Conservation (phyloP, 768 basidiomycete species). For the Pulveroboletus ravenelii region DNA sequence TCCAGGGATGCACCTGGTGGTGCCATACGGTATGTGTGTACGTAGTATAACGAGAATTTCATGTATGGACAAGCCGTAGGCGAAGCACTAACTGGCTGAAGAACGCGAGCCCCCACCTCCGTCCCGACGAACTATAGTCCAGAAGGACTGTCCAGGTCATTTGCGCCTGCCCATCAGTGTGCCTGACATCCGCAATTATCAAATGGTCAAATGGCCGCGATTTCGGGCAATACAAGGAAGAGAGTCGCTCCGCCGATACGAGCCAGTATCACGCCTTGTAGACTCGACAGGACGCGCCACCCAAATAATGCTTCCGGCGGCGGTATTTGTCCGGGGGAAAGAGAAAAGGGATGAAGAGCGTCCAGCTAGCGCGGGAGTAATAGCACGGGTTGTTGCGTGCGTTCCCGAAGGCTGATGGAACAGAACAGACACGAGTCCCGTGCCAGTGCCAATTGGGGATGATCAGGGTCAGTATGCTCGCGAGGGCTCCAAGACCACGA, state of each 20-base stretch:
- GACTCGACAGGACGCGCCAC: constrained; percentile 2
- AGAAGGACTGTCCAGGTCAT: neutral
- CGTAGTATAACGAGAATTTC: constrained; percentile 1
- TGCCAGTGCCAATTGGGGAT: neutral
- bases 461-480: constrained; percentile 10
- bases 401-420: neutral
- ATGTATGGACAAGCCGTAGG: neutral
- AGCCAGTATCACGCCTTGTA: neutral
- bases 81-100: neutral
- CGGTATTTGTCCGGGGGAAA: neutral
- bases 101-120: constrained; percentile 8
- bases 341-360: neutral
- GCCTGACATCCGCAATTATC: constrained; percentile 13
- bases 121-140: neutral
- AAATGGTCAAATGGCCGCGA: constrained; percentile 7
- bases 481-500: neutral
- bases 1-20: too few species aligned
- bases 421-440: neutral
- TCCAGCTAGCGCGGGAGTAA: neutral
- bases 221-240: neutral
- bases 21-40: too few species aligned
- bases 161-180: constrained; percentile 9
- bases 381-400: neutral
- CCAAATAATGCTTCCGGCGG: neutral
- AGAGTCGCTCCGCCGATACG: neutral